phyloP scores from a whole-genome alignment of 148 eudicot species.

The Simmondsia chinensis region DNA sequence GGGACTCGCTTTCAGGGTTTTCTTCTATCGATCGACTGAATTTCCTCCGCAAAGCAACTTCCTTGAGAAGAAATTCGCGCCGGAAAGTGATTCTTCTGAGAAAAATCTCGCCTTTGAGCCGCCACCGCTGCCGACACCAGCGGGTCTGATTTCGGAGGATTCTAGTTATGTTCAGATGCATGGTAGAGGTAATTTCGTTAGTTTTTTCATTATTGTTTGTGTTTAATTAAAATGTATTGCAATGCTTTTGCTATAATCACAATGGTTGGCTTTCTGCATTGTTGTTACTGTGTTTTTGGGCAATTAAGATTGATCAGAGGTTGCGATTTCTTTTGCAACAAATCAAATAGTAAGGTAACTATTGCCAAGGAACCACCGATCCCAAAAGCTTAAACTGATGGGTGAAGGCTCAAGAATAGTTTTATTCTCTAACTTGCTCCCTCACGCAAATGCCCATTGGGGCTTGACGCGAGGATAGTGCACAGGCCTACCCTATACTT shows the following conservation, averaged over 20 bases:
- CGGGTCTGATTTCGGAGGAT: slow-evolving; percentile 1
- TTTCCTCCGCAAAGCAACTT: slow-evolving; percentile 10
- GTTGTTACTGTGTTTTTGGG: too few species aligned
- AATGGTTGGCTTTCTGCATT: neutral
- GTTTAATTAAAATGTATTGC: neutral
- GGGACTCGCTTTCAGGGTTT: slow-evolving; percentile 23
- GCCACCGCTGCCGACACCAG: neutral
- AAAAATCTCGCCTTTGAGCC: neutral
- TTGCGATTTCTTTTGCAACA: too few species aligned
- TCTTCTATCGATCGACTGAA: slow-evolving; percentile 15
- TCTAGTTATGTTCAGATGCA: neutral
- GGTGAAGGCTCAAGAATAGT: too few species aligned
- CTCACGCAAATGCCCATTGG: too few species aligned
- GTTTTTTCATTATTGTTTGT: neutral
- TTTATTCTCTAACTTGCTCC: too few species aligned
- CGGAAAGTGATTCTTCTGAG: neutral
- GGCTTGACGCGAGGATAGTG: too few species aligned
- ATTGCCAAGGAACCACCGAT: too few species aligned
- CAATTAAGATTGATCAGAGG: too few species aligned
- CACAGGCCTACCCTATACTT: too few species aligned
- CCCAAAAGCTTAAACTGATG: too few species aligned
- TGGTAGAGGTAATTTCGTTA: neutral
- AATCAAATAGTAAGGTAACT: too few species aligned
- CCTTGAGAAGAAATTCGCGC: too few species aligned
- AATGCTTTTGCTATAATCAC: neutral